These are phyloP conservation scores for Diutina sp. DNA, from an alignment of 1,139 yeast species.

Conservation along the genomic window DNA sequence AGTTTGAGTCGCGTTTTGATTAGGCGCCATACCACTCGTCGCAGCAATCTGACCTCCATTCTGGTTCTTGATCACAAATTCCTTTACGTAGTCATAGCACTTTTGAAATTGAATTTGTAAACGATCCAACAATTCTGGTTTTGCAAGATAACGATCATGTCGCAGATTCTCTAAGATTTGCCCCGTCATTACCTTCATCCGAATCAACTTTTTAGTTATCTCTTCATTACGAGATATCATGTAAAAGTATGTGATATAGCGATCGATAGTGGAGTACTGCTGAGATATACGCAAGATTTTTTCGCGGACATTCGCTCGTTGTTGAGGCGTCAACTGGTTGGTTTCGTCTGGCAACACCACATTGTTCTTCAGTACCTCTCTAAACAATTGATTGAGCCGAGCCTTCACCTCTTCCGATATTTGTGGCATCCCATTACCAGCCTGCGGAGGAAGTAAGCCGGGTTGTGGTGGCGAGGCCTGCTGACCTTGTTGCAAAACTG, in stretches of 20 bases:
- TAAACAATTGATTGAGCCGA: conserved; percentile 48
- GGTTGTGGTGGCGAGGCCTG: not conserved
- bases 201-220: conserved; percentile 65
- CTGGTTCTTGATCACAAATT: not conserved
- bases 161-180: conserved; percentile 60
- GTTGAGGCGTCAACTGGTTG: conserved; percentile 42
- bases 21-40: not conserved
- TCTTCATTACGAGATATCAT: conserved; percentile 61
- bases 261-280: conserved; percentile 58
- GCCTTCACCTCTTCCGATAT: conserved; percentile 31
- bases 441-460: not conserved
- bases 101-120: conserved; percentile 60
- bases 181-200: conserved; percentile 67
- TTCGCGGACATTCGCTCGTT: conserved; percentile 50
- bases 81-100: conserved; percentile 59
- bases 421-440: conserved; percentile 17
- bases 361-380: conserved; percentile 57
- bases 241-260: conserved; percentile 65
- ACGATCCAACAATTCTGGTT: conserved; percentile 57
- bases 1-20: not conserved
- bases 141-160: conserved; percentile 50
- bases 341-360: conserved; percentile 59
- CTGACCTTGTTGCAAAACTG: not conserved
- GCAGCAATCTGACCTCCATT: not conserved
- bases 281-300: conserved; percentile 46